These are phyloP conservation scores for Cymbopogon citratus DNA, from an alignment of 176 grass and related monocot species.

Conservation along the genomic window DNA sequence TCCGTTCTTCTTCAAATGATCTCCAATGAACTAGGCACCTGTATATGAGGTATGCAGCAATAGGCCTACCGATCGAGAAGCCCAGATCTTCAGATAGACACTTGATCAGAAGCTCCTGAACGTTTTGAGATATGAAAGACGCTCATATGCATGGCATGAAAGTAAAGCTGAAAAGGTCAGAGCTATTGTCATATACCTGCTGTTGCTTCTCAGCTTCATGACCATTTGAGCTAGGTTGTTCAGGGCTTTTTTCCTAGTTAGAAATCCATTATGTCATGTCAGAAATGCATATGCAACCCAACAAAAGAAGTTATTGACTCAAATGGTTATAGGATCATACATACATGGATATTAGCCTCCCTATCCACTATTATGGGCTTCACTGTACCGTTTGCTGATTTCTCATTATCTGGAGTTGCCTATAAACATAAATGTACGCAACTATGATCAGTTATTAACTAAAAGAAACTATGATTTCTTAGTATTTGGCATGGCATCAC, in stretches of 20 bases:
- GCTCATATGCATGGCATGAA: background rate
- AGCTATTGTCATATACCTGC: conserved; percentile 38
- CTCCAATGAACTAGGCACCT: conserved; percentile 59
- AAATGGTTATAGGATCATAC: background rate
- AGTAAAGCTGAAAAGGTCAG: background rate
- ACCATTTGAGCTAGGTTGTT: conserved; percentile 24
- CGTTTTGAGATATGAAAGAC: background rate
- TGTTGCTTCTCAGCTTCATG: conserved; percentile 47
- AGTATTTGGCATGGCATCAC: background rate
- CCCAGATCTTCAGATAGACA: conserved; percentile 67
- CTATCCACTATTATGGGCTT: conserved; percentile 24
- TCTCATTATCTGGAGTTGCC: conserved; percentile 30
- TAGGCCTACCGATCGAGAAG: conserved; percentile 49
- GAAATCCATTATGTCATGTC: conserved; percentile 6
- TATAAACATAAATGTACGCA: background rate
- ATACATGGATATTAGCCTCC: conserved; percentile 28
- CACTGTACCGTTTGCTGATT: conserved; percentile 22
- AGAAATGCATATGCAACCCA: background rate
- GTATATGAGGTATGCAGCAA: conserved; percentile 52
- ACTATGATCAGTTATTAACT: background rate
- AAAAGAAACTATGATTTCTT: background rate
- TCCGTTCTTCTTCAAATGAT: conserved; percentile 63
- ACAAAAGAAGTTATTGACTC: background rate
- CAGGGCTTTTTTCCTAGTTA: conserved; percentile 25
- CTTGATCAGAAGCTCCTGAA: conserved; percentile 63